A percentile compares a stretch with the other conserved stretches of the same genome.
Conservation (phyloP, 2,329 filamentous ascomycete species). For the Fusarium lateritium region DNA sequence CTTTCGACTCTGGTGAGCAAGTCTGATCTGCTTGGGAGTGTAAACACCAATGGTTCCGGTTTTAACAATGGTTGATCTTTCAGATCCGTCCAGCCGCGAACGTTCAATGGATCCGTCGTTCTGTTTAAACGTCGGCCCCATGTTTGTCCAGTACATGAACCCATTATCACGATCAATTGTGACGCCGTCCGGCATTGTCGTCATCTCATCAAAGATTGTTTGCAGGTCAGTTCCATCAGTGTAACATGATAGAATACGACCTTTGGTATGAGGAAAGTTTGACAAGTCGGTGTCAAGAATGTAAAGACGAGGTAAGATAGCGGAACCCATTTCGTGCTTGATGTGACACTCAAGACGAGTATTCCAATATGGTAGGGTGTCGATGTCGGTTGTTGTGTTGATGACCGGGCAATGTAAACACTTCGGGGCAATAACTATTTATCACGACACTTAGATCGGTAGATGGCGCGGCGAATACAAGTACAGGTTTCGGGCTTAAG, state of each 20-base stretch:
- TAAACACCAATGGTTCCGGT: not conserved
- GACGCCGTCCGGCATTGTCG: constrained; percentile 15
- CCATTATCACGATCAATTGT: not conserved
- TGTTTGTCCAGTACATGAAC: constrained; percentile 22
- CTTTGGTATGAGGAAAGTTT: constrained; percentile 3
- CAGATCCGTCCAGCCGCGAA: constrained; percentile 2
- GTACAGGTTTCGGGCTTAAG: no score
- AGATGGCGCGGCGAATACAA: no score
- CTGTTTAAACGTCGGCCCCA: constrained; percentile 5
- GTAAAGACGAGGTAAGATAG: constrained; percentile 6
- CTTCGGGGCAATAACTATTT: no score
- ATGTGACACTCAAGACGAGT: not conserved
- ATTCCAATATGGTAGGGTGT: no score
- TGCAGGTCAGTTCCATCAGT: constrained; percentile 4
- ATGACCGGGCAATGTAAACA: no score
- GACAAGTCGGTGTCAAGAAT: constrained; percentile 9
- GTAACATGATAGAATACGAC: constrained; percentile 10
- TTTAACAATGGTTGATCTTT: not conserved
- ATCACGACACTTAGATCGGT: no score
- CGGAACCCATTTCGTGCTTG: constrained; percentile 1
- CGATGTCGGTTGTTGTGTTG: no score
- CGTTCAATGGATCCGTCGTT: constrained; percentile 15
- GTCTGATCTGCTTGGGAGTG: not conserved
- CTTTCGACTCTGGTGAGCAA: not conserved
- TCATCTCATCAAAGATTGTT: constrained; percentile 2